A percentile compares a stretch with the other conserved stretches of the same genome.
Conservation (phyloP, 139 green algal species). For the Asterochloris sp. region DNA sequence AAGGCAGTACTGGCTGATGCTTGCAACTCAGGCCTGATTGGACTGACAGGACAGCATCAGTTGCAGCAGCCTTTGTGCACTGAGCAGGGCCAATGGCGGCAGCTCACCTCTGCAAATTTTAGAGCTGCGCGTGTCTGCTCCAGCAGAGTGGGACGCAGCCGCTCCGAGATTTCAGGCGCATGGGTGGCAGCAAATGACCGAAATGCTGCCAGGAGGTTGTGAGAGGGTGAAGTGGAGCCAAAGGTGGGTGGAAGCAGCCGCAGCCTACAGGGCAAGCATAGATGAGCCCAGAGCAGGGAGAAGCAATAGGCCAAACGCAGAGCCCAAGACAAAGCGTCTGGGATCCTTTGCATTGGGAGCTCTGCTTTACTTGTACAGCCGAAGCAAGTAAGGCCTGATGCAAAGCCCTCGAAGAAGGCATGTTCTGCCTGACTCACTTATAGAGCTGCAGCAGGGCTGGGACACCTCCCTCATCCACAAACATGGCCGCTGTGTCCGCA, state of each 20-base stretch:
- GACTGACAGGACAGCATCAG: background rate
- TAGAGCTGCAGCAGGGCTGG: slow-evolving; percentile 77
- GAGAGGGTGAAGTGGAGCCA: slow-evolving; percentile 60
- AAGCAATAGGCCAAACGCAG: too few species aligned
- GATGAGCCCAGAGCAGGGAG: too few species aligned
- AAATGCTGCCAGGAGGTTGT: slow-evolving; percentile 78
- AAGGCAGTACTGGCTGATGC: background rate
- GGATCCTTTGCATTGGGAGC: too few species aligned
- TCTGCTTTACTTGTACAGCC: too few species aligned
- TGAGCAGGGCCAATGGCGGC: background rate
- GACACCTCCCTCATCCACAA: slow-evolving; percentile 76
- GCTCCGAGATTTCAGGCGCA: slow-evolving; percentile 24
- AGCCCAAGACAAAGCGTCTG: too few species aligned
- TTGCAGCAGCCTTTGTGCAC: background rate
- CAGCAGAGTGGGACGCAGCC: slow-evolving; percentile 23
- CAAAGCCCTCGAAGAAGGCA: too few species aligned
- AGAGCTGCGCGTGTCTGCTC: slow-evolving; percentile 34
- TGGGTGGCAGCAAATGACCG: slow-evolving; percentile 48
- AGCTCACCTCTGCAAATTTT: slow-evolving; percentile 15
- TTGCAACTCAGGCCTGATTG: background rate
- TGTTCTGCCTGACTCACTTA: background rate
- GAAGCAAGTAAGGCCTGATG: too few species aligned
- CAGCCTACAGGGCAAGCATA: slow-evolving; percentile 31
- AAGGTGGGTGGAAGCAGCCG: slow-evolving; percentile 75
- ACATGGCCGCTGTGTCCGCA: slow-evolving; percentile 38